A percentile compares a stretch with the other conserved stretches of the same genome.
These are phyloP conservation scores for Wickerhamiella occidentalis DNA, from an alignment of 805 yeast species.

Conservation along the genomic window DNA sequence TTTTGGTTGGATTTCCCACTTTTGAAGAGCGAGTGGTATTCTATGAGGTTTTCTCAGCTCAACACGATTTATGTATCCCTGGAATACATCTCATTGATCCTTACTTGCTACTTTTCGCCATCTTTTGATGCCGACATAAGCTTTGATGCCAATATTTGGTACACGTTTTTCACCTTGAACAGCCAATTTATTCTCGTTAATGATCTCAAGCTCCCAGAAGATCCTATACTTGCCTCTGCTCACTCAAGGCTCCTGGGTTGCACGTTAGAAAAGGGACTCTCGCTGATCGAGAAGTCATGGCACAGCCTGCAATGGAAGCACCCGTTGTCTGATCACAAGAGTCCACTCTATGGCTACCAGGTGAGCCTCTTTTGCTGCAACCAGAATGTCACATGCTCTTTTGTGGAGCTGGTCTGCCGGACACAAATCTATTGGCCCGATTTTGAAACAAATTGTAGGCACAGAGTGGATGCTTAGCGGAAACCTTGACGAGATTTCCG, in stretches of 20 bases:
- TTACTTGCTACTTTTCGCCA: neutral
- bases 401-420: constrained; percentile 3
- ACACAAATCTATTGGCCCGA: neutral
- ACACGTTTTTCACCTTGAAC: neutral
- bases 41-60: neutral
- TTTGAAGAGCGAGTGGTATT: neutral
- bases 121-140: neutral
- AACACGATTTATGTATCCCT: neutral
- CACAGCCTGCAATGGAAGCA: neutral
- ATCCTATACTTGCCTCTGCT: neutral
- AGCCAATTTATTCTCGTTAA: neutral
- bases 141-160: constrained; percentile 6
- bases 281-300: neutral
- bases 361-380: constrained; percentile 6
- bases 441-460: neutral
- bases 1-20: neutral
- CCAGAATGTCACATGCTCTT: neutral
- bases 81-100: neutral
- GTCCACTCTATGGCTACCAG: constrained; percentile 1
- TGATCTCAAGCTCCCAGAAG: neutral
- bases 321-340: neutral
- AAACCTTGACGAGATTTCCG: neutral
- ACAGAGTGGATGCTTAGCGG: constrained; percentile 1
- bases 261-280: neutral
- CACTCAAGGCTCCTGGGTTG: neutral